phyloP scores from a whole-genome alignment of 805 yeast genomes.

The Sugiyamaella boreocaroliniensis region DNA sequence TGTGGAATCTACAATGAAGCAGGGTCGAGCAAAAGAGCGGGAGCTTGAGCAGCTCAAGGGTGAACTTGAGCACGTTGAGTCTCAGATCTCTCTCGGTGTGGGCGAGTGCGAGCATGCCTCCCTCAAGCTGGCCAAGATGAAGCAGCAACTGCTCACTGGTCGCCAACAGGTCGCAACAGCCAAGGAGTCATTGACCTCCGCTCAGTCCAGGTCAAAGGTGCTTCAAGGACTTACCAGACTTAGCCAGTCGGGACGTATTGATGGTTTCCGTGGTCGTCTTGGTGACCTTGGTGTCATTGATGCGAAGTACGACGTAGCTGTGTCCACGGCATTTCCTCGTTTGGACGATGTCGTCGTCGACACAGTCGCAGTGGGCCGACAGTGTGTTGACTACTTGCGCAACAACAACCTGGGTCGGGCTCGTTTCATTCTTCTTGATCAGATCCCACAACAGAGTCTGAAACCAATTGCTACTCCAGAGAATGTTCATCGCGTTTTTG shows the following conservation, averaged over 20 bases:
- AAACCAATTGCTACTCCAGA: slow-evolving; percentile 61
- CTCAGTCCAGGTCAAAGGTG: slow-evolving; percentile 68
- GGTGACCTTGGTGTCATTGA: slow-evolving; percentile 93
- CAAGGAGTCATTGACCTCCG: slow-evolving; percentile 45
- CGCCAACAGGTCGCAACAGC: slow-evolving; percentile 68
- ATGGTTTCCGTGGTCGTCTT: slow-evolving; percentile 81
- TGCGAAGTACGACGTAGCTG: slow-evolving; percentile 82
- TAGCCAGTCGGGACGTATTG: slow-evolving; percentile 71
- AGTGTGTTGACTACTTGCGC: slow-evolving; percentile 75
- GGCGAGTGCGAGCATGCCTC: slow-evolving; percentile 48
- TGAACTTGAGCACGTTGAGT: slow-evolving; percentile 43
- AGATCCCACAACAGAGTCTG: slow-evolving; percentile 58
- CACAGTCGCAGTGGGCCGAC: slow-evolving; percentile 60
- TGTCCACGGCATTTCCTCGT: slow-evolving; percentile 90
- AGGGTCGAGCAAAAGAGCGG: slow-evolving; percentile 45
- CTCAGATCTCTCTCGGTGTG: slow-evolving; percentile 54
- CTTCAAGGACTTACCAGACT: slow-evolving; percentile 60
- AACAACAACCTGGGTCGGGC: slow-evolving; percentile 84
- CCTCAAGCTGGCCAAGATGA: slow-evolving; percentile 46
- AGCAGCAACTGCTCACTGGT: slow-evolving; percentile 43
- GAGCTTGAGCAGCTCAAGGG: slow-evolving; percentile 40
- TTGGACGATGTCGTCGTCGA: slow-evolving; percentile 93
- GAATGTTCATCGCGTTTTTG: slow-evolving; percentile 74
- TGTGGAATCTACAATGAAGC: slow-evolving; percentile 40
- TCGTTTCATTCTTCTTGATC: slow-evolving; percentile 71